A percentile compares a stretch with the other conserved stretches of the same genome.
These are phyloP conservation scores for Phaffomyces opuntiae DNA, from an alignment of 805 yeast species.

Conservation along the genomic window DNA sequence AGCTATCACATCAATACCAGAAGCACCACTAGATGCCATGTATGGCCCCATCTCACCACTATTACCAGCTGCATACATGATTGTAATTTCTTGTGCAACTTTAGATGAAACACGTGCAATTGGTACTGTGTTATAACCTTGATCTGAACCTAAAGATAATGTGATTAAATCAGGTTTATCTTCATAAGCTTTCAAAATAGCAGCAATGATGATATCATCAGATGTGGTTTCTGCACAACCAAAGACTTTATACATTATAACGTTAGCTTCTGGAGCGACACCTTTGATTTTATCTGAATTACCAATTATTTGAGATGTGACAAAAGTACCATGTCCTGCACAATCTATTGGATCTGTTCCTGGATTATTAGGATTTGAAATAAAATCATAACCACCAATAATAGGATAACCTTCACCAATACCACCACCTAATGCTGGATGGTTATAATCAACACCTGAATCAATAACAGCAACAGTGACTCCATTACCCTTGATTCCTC, in stretches of 20 bases:
- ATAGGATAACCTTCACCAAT: constrained; percentile 9
- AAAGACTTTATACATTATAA: constrained; percentile 12
- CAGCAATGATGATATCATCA: constrained; percentile 14
- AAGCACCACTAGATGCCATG: constrained; percentile 11
- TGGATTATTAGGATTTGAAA: constrained; percentile 4
- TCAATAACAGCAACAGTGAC: constrained; percentile 6
- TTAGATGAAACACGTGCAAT: constrained; percentile 7
- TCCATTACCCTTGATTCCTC: constrained; percentile 6
- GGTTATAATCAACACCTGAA: constrained; percentile 8
- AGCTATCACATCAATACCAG: constrained; percentile 9
- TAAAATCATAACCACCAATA: constrained; percentile 12
- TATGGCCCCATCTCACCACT: constrained; percentile 10
- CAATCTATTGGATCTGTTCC: constrained; percentile 12
- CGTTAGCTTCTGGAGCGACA: constrained; percentile 15
- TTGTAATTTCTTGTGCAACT: constrained; percentile 11
- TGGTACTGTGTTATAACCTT: constrained; percentile 11
- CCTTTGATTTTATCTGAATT: constrained; percentile 7
- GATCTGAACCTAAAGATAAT: constrained; percentile 10
- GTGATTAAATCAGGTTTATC: constrained; percentile 10
- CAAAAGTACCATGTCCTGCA: constrained; percentile 16
- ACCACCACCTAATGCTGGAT: constrained; percentile 9
- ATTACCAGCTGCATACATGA: constrained; percentile 15
- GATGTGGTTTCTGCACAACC: constrained; percentile 6
- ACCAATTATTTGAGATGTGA: constrained; percentile 12
- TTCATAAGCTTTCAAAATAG: constrained; percentile 10